A percentile compares a stretch with the other conserved stretches of the same genome.
These are phyloP conservation scores for Phytophthora pseudosyringae DNA, from an alignment of 352 stramenopile species.

Conservation along the genomic window DNA sequence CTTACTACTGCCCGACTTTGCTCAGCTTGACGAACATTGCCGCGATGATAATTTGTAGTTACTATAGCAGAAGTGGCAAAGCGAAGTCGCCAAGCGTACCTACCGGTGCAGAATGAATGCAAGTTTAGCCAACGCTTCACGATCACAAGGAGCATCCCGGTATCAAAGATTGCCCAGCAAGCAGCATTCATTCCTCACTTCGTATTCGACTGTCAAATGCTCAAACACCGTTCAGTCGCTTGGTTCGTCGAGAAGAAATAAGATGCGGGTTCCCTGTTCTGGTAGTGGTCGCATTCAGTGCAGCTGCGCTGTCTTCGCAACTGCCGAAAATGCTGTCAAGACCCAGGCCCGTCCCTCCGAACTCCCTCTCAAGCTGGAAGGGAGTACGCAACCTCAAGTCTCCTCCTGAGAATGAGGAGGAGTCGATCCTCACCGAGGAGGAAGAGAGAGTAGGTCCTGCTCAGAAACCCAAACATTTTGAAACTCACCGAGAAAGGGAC, in stretches of 20 bases:
- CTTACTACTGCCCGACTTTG: too few species aligned
- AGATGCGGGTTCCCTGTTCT: conserved; percentile 12
- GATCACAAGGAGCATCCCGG: conserved; percentile 17
- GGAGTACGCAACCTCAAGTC: conserved; percentile 12
- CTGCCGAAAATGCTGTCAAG: conserved; percentile 9
- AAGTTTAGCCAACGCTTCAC: neutral
- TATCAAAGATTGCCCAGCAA: conserved; percentile 4
- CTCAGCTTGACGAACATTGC: too few species aligned
- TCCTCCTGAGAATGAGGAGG: neutral
- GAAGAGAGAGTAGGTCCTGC: conserved; percentile 9
- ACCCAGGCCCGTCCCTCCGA: neutral
- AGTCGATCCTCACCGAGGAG: neutral
- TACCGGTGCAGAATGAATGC: too few species aligned
- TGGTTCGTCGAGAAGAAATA: neutral
- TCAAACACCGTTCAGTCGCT: neutral
- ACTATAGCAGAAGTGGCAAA: too few species aligned
- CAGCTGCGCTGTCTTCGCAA: neutral
- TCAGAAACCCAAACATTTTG: neutral
- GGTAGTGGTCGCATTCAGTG: conserved; percentile 5
- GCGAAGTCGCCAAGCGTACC: too few species aligned
- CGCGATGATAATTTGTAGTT: too few species aligned
- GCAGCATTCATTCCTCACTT: conserved; percentile 12
- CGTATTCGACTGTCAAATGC: conserved; percentile 7
- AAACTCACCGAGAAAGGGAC: conserved; percentile 5
- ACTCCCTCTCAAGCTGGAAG: neutral